Evolutionary conservation across 345 rosid species (phyloP), one percentile per base, ranked within the genome.

Genomic region (Euclidium syriacum): DNA sequence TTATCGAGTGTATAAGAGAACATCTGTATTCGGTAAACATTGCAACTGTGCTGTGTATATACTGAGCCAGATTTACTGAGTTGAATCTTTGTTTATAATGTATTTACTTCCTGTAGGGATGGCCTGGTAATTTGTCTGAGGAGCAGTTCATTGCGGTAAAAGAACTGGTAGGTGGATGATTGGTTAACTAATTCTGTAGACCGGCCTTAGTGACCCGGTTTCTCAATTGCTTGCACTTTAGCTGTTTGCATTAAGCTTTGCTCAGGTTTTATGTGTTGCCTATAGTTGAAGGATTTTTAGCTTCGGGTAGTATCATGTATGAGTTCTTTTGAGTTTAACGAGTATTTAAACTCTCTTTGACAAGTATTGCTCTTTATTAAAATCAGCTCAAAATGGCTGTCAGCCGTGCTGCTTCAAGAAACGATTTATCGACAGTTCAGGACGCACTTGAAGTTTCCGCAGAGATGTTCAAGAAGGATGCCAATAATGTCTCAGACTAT

Each of bases 371-470:
- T 62, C 38, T 19, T 36, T 66, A 7, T 44, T 36, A 16, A 44
- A 68, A 78, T 71, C 86, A 94, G 99, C 92, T 90, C 63, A 94
- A 94, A 79, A 94, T 92, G 67, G 97, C 99, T 29, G 85, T 94
- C 47, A 65, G 83, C 54, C 97, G 95, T 41, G 99, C 97, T 65
- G 91, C 90, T 48, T 84, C 97, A 71, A 75, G 97, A 59, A 87
- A 90, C 64, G 99, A 94, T 78, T 63, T 90, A 40, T 64, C 81
- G n/a, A 94, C 99, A 33, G 75, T 94, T 67, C 85, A 81, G 72
- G 96, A 90, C 58, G 99, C 95, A 64, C 90, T 94, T 67, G 99
- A 86, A 83, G 97, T 94, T 47, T 94, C 99, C 57, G 96, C 99
- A 64, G 97, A 86, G 75, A 90, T 94, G 92, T 86, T 74, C 62